Percentiles rank a stretch among this genome's conserved stretches.
These are phyloP conservation scores for Diaporthe sp. DNA, from an alignment of 2,329 filamentous ascomycete genomes.

Conservation along the genomic window DNA sequence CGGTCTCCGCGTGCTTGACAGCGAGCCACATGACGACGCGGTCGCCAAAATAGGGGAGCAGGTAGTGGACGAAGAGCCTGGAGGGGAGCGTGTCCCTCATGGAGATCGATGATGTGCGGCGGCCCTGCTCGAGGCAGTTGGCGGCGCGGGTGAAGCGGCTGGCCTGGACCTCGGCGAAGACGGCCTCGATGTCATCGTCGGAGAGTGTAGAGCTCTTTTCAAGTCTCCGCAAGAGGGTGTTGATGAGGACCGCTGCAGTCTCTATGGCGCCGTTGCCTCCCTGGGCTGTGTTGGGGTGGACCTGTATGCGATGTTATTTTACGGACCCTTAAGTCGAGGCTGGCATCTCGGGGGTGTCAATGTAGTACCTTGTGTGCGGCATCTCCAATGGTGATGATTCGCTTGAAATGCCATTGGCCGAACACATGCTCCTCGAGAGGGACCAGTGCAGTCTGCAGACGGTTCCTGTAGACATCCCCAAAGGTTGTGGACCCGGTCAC, in stretches of 20 bases:
- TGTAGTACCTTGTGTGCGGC: not conserved
- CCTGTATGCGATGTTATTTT: not conserved
- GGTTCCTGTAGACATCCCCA: not conserved
- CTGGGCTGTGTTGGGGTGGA: not conserved
- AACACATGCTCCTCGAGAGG: not conserved
- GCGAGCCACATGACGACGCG: not conserved
- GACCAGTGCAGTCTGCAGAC: not conserved
- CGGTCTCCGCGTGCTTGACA: not conserved
- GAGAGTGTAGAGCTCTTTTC: not conserved
- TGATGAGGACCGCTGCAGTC: not conserved
- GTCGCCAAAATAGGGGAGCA: not conserved
- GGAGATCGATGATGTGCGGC: not conserved
- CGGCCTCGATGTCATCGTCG: not conserved
- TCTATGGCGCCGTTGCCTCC: not conserved
- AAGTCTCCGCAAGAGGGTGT: not conserved
- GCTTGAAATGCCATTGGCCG: not conserved
- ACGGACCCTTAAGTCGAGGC: not conserved
- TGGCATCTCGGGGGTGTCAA: not conserved
- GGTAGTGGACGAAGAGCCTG: not conserved
- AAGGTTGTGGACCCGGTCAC: not conserved
- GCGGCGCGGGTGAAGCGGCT: not conserved
- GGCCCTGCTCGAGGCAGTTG: not conserved
- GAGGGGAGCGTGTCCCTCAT: not conserved
- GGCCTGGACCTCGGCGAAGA: not conserved
- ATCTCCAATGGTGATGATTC: not conserved